Percentiles rank a stretch among this genome's conserved stretches.
These are phyloP conservation scores for Vitis hybrid DNA, from an alignment of 177 flowering plant genomes.

Conservation along the genomic window DNA sequence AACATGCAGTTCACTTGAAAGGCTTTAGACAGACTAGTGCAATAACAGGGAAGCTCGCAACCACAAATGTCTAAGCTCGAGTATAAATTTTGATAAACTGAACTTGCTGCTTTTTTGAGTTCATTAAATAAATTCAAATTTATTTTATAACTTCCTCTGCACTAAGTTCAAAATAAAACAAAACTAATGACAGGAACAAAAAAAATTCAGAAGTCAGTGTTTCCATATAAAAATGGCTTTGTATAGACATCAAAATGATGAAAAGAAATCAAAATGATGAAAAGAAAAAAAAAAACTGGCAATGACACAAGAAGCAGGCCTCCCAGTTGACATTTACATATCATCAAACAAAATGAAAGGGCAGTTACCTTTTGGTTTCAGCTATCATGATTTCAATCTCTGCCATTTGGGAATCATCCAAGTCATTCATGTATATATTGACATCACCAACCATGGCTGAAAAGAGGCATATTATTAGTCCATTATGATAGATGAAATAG, in stretches of 20 bases:
- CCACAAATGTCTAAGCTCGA: background rate
- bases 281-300: no score
- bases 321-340: background rate
- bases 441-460: slow-evolving; percentile 99
- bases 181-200: background rate
- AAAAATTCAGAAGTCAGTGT: background rate
- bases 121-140: background rate
- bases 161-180: background rate
- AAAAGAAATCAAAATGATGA: no score
- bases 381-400: slow-evolving; percentile 98
- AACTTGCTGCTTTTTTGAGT: background rate
- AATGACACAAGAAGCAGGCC: background rate
- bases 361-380: slow-evolving; percentile 66
- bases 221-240: background rate
- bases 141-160: background rate
- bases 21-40: background rate
- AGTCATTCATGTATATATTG: slow-evolving; percentile 86
- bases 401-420: slow-evolving; percentile 69
- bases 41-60: background rate
- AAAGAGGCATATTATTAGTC: slow-evolving; percentile 13
- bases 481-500: background rate
- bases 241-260: background rate
- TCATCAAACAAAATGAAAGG: background rate
- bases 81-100: background rate
- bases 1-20: no score